A percentile compares a stretch with the other conserved stretches of the same genome.
Conservation (phyloP, 2,329 filamentous ascomycete genomes). For the Talaromyces marneffei region DNA sequence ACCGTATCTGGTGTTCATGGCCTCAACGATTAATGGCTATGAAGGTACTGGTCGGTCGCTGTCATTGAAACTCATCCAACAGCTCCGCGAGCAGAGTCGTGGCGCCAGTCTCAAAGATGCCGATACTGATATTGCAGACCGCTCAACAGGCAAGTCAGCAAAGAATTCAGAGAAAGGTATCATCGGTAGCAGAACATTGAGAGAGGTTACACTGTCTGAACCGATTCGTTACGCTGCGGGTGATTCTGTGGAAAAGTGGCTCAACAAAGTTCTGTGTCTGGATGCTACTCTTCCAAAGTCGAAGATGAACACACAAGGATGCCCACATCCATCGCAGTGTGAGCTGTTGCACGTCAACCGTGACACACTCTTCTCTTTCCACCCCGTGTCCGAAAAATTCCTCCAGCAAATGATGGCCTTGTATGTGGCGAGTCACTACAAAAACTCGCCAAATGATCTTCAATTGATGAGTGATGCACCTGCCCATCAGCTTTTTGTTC, state of each 20-base stretch:
- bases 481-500: conserved; percentile 90
- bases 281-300: conserved; percentile 83
- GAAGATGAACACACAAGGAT: conserved; percentile 66
- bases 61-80: conserved; percentile 93
- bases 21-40: conserved; percentile 97
- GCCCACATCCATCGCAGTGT: conserved; percentile 84
- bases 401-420: conserved; percentile 96
- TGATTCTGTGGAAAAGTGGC: conserved; percentile 90
- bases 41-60: conserved; percentile 93
- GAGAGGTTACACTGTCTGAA: conserved; percentile 87
- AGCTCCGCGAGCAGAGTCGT: conserved; percentile 86
- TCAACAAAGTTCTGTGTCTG: conserved; percentile 88
- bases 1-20: conserved; percentile 97
- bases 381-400: conserved; percentile 94
- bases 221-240: conserved; percentile 91
- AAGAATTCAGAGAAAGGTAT: conserved; percentile 57
- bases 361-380: conserved; percentile 96
- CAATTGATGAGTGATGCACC: conserved; percentile 98
- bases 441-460: conserved; percentile 96
- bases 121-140: conserved; percentile 66
- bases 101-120: conserved; percentile 51
- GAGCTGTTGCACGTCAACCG: conserved; percentile 91
- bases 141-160: conserved; percentile 66
- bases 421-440: conserved; percentile 96
- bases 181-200: conserved; percentile 67